Percentiles rank a stretch among this genome's conserved stretches.
Conservation (phyloP, 495 filamentous ascomycete genomes). For the Saxispiralis lemnorum region DNA sequence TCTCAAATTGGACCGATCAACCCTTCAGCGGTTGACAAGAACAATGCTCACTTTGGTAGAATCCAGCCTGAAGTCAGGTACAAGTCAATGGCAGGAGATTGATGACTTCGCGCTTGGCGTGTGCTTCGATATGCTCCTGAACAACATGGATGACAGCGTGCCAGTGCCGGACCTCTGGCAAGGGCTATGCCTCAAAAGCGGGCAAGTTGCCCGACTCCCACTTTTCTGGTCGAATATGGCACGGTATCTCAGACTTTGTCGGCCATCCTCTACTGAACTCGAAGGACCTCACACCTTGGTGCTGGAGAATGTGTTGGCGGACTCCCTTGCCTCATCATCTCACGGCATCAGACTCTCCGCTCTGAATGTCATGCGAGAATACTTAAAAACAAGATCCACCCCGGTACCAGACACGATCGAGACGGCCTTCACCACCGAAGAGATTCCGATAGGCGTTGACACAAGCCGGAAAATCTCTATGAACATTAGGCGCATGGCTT, state of each 20-base stretch:
- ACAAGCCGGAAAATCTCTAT: conserved; percentile 60
- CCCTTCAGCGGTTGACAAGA: neutral
- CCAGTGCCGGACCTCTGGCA: neutral
- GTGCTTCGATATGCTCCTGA: neutral
- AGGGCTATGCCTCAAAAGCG: neutral
- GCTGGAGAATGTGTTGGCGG: conserved; percentile 43
- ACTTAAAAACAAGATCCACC: conserved; percentile 22
- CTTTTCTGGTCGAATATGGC: conserved; percentile 7
- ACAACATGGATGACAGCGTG: neutral
- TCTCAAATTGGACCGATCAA: neutral
- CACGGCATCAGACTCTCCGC: conserved; percentile 53
- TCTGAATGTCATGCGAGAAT: conserved; percentile 45
- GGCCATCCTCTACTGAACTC: neutral
- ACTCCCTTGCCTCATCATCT: conserved; percentile 54
- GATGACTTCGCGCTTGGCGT: neutral
- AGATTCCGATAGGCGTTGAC: conserved; percentile 56
- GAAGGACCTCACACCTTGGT: conserved; percentile 24
- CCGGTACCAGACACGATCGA: conserved; percentile 25
- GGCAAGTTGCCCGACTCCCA: neutral
- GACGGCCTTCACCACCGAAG: conserved; percentile 51
- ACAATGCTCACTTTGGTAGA: neutral
- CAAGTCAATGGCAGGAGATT: neutral
- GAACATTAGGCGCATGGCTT: conserved; percentile 60
- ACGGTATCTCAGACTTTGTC: neutral
- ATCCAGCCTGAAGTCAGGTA: neutral